Evolutionary conservation across 2,329 filamentous ascomycete species (phyloP), one percentile per base, ranked within the genome.

Genomic region (Penicillium freii): DNA sequence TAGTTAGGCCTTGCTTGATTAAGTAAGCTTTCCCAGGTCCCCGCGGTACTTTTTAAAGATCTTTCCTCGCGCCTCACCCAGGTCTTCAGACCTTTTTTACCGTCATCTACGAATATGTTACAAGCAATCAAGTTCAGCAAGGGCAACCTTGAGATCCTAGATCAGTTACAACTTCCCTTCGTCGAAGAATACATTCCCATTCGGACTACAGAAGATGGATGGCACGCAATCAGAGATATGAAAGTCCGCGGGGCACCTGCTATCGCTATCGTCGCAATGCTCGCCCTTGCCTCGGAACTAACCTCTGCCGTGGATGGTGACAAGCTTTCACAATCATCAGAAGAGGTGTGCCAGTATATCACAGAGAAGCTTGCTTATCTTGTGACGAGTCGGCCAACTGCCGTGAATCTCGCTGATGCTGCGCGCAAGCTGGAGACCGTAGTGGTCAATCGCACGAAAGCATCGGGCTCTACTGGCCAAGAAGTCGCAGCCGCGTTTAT

Each of bases 261-360:
- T 45, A 99, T 99, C 73, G 94, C 94, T 44, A 97, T 99, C 63
- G 94, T 99, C n/a, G 94, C 94, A 23, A 90, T 90, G 21, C 83
- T 99, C 34, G 88, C 90, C 2, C 84, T 97, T 36, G 92, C 92
- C 1, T 90, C 96, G 9, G 93, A 97, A 73, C 77, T 97, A 9
- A 80, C 86, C 50, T 83, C 68, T 58, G 76, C 75, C 8, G 53
- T 66, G 8, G 49, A 62, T 3, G 40, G 62, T 23, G 64, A 66
- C 17, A 80, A 79, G 62, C 65, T 81, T 6, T 77, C 83, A 1
- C 61, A 75, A 34, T 74, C 78, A 4, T 81, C 84, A 0, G 85
- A 89, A 47, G 83, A 89, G 49, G 84, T 92, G 44, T 76, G 76
- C 51, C 66, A 82, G 2, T 89, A 90, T 71, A 90, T 97, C 62